A percentile compares a stretch with the other conserved stretches of the same genome.
Evolutionary conservation across 2,329 filamentous ascomycete genomes (phyloP).

Genomic region (Sporothrix curviconia): DNA sequence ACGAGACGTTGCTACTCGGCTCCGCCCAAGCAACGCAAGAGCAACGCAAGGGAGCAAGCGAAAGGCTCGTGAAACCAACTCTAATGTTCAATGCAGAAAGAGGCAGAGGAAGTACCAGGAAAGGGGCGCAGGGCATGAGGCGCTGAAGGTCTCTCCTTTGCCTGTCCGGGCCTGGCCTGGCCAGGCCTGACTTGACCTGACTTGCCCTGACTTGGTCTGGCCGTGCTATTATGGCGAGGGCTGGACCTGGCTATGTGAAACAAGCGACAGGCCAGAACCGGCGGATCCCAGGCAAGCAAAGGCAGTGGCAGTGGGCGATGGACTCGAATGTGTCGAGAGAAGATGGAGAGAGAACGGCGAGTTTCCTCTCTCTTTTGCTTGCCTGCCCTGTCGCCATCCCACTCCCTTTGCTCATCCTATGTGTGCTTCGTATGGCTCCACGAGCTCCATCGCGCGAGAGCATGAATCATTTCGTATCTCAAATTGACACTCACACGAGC

Average conservation of each 20-base stretch:
- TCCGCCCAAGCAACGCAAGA: neutral
- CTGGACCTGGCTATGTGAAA: neutral
- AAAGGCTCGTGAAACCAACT: neutral
- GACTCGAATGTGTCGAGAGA: too few species aligned
- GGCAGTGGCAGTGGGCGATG: too few species aligned
- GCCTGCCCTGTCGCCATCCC: too few species aligned
- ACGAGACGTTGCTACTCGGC: too few species aligned
- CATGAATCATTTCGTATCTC: too few species aligned
- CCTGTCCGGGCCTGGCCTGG: neutral
- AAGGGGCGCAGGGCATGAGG: too few species aligned
- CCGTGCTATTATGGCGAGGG: neutral
- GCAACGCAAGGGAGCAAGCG: neutral
- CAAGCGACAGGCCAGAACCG: neutral
- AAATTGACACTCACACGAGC: too few species aligned
- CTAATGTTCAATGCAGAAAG: neutral
- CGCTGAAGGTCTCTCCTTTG: neutral
- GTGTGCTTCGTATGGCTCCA: too few species aligned
- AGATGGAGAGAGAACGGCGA: too few species aligned
- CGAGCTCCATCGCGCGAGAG: too few species aligned
- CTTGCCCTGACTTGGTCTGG: neutral
- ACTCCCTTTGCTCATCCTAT: too few species aligned
- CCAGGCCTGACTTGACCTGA: neutral
- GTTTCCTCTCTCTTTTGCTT: too few species aligned
- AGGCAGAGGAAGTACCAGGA: neutral
- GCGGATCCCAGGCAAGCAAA: neutral